phyloP scores from a whole-genome alignment of 2,329 filamentous ascomycete genomes.

The Nemania diffusa region DNA sequence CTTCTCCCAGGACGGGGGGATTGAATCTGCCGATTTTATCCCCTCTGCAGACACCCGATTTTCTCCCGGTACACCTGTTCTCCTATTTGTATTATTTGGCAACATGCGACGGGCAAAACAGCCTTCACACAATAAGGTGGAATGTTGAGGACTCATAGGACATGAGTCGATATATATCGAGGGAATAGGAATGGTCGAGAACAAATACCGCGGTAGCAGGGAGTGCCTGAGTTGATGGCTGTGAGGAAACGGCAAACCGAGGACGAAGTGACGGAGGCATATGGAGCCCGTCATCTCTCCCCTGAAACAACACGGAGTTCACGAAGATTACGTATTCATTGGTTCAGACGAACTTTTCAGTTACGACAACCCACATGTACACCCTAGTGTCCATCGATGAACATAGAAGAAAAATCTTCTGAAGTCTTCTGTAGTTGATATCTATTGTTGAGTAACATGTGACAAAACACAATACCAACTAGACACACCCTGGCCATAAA shows the following conservation, averaged over 20 bases:
- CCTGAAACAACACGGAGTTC: constrained; percentile 41
- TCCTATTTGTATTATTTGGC: constrained; percentile 38
- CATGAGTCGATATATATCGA: constrained; percentile 36
- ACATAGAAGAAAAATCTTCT: constrained; percentile 34
- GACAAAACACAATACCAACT: not conserved
- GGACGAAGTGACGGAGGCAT: constrained; percentile 31
- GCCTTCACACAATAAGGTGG: constrained; percentile 27
- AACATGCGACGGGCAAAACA: constrained; percentile 33
- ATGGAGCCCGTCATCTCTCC: constrained; percentile 33
- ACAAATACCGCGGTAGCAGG: constrained; percentile 1
- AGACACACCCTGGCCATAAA: not conserved
- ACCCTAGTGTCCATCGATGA: constrained; percentile 44
- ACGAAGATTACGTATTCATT: constrained; percentile 47
- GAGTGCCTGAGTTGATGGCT: not conserved
- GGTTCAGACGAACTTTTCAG: constrained; percentile 40
- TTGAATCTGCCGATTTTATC: constrained; percentile 46
- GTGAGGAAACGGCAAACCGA: constrained; percentile 31
- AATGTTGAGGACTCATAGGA: constrained; percentile 30
- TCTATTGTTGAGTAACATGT: constrained; percentile 1
- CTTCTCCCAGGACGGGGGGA: constrained; percentile 43
- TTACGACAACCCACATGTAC: constrained; percentile 38
- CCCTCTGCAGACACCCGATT: constrained; percentile 28
- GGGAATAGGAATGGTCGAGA: constrained; percentile 19
- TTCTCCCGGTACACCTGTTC: constrained; percentile 40
- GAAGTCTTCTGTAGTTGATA: not conserved